A percentile compares a stretch with the other conserved stretches of the same genome.
Conservation (phyloP, 495 filamentous ascomycete genomes). For the Immersiella caudata region DNA sequence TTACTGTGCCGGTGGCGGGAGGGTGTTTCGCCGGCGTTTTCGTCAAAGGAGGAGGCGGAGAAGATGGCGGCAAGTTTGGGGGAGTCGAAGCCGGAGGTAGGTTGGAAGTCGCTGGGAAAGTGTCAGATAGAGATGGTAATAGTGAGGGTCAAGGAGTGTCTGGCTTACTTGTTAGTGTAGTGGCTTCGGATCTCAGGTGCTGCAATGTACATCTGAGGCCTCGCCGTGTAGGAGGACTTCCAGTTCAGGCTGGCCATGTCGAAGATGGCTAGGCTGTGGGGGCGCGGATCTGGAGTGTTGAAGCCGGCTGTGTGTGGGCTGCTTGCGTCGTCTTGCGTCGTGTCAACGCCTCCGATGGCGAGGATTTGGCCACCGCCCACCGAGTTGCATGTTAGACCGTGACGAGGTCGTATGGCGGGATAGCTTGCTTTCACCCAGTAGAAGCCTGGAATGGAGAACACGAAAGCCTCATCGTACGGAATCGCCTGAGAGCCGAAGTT, state of each 20-base stretch:
- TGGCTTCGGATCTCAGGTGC: conserved; percentile 19
- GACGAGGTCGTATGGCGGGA: conserved; percentile 23
- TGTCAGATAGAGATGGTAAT: neutral
- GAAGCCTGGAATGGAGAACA: conserved; percentile 33
- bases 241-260: conserved; percentile 25
- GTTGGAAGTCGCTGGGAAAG: conserved; percentile 17
- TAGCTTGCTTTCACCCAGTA: conserved; percentile 31
- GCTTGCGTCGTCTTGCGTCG: conserved; percentile 10
- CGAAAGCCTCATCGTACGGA: conserved; percentile 31
- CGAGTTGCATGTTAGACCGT: conserved; percentile 29
- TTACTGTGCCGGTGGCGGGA: neutral
- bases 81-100: conserved; percentile 17
- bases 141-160: neutral
- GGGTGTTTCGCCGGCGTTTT: neutral
- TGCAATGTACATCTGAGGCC: conserved; percentile 13
- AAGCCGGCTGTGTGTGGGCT: conserved; percentile 21
- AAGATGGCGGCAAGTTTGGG: conserved; percentile 17
- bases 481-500: conserved; percentile 19
- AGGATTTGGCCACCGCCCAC: conserved; percentile 30
- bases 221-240: conserved; percentile 17
- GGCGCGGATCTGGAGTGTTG: conserved; percentile 28
- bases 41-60: conserved; percentile 11
- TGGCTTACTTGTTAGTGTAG: conserved; percentile 28
- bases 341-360: conserved; percentile 33
- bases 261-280: conserved; percentile 28